Evolutionary conservation across 768 basidiomycete species (phyloP).

Genomic region (Tylopilus sp.): DNA sequence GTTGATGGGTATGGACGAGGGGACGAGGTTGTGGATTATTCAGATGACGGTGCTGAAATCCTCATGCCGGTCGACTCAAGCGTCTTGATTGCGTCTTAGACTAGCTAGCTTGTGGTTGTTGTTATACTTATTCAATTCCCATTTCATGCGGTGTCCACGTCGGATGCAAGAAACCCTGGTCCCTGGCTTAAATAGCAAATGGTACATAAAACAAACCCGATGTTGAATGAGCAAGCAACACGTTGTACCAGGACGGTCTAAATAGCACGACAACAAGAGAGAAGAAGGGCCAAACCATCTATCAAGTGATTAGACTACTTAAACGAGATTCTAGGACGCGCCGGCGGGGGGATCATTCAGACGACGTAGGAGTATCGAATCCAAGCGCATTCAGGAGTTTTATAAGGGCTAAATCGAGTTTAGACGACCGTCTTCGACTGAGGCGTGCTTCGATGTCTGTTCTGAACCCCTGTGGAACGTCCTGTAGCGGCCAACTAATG

Average conservation of each 20-base stretch:
- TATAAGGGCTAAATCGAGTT: background rate
- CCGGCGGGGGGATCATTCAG: background rate
- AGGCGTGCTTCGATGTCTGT: background rate
- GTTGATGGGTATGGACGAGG: conserved; percentile 48
- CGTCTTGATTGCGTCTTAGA: conserved; percentile 20
- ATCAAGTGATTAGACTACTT: no score
- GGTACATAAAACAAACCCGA: no score
- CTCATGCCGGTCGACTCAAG: conserved; percentile 59
- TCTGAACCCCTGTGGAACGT: background rate
- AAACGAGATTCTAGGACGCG: background rate
- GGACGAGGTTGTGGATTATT: conserved; percentile 59
- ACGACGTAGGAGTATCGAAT: background rate
- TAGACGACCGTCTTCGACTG: background rate
- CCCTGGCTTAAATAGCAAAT: no score
- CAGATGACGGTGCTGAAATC: conserved; percentile 60
- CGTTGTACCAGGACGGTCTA: no score
- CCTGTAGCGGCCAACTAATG: background rate
- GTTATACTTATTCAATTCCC: no score
- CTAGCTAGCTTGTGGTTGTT: background rate
- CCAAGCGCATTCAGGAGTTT: background rate
- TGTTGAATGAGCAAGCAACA: no score
- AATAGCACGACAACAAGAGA: no score
- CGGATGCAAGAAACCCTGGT: no score
- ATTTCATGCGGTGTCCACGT: no score
- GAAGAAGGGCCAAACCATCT: no score